phyloP scores from a whole-genome alignment of 345 rosid species.

The Citrus medica region DNA sequence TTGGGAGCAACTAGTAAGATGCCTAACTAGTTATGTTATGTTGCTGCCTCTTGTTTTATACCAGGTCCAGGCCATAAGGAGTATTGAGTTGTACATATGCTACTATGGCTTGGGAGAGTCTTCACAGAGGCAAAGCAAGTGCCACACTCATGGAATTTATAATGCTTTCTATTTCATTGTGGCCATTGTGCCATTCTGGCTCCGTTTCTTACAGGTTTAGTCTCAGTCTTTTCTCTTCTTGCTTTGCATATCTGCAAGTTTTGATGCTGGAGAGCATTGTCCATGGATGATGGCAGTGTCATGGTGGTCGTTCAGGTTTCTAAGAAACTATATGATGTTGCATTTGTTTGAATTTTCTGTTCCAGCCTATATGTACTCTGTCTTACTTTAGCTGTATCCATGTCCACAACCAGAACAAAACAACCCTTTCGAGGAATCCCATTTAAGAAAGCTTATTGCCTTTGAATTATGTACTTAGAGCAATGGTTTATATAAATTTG shows the following conservation, averaged over 20 bases:
- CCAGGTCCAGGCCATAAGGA: slow-evolving; percentile 66
- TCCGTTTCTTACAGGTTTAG: slow-evolving; percentile 60
- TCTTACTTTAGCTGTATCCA: not conserved
- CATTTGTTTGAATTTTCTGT: not conserved
- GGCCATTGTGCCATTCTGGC: slow-evolving; percentile 67
- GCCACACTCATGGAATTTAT: slow-evolving; percentile 58
- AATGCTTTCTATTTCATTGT: slow-evolving; percentile 56
- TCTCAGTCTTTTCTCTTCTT: not conserved
- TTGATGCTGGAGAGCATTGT: not conserved
- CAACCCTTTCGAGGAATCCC: not conserved
- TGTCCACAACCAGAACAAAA: not conserved
- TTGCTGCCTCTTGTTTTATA: slow-evolving; percentile 8
- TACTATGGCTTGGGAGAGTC: slow-evolving; percentile 64
- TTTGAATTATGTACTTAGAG: not conserved
- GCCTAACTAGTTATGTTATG: not conserved
- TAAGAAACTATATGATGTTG: not conserved
- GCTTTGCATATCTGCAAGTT: not conserved
- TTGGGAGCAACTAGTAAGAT: not conserved
- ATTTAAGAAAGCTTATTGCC: not conserved
- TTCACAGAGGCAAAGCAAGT: slow-evolving; percentile 50
- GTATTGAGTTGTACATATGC: slow-evolving; percentile 70
- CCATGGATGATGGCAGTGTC: not conserved
- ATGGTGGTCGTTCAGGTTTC: not conserved
- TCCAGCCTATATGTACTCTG: not conserved
- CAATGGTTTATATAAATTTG: not conserved